Evolutionary conservation across 169 alveolate genomes (phyloP).

Genomic region (Condylostoma magnum): DNA sequence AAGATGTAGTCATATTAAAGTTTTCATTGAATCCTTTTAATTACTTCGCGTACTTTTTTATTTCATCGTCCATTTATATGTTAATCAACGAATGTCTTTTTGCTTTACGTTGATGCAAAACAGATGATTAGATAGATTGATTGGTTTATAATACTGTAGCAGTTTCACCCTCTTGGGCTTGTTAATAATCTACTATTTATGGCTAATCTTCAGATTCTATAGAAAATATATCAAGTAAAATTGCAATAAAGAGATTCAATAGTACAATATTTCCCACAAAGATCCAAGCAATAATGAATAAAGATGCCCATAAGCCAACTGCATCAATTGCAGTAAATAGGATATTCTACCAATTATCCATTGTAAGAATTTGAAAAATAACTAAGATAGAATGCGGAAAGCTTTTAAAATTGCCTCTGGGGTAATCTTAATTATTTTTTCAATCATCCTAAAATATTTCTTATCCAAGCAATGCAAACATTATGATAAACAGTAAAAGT

Average conservation of each 20-base stretch:
- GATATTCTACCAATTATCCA: neutral
- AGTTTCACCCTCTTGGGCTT: neutral
- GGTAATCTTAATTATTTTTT: neutral
- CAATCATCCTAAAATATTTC: slow-evolving; percentile 52
- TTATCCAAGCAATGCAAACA: slow-evolving; percentile 79
- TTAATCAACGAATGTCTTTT: no score
- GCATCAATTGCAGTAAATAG: neutral
- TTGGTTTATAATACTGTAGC: neutral
- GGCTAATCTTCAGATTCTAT: neutral
- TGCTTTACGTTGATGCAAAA: no score
- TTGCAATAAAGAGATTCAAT: slow-evolving; percentile 11
- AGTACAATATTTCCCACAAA: neutral
- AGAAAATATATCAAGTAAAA: neutral
- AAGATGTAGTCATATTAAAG: neutral
- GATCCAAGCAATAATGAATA: slow-evolving; percentile 31
- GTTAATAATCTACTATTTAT: neutral
- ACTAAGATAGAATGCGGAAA: neutral
- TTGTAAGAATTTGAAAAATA: neutral
- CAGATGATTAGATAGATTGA: neutral
- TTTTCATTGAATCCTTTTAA: neutral
- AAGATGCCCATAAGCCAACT: neutral
- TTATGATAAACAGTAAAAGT: slow-evolving; percentile 64
- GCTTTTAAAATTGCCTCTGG: neutral
- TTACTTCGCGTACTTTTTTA: neutral
- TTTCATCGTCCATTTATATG: neutral